Evolutionary conservation across 768 basidiomycete species (phyloP).

Genomic region (Amanita pseudoporphyria): DNA sequence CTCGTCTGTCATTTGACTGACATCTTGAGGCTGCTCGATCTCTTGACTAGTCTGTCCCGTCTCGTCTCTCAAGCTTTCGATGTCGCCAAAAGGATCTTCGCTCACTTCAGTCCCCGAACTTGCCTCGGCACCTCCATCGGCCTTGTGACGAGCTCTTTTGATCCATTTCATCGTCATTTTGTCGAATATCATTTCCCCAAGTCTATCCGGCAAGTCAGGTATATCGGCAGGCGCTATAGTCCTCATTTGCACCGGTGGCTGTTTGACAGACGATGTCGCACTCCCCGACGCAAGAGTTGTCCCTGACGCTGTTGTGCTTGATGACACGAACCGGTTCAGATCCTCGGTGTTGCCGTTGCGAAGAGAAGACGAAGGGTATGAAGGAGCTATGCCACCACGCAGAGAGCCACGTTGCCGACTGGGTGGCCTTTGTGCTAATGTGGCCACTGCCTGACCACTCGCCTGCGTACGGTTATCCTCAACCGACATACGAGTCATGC

Average conservation of each 20-base stretch:
- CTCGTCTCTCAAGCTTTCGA: conserved; percentile 77
- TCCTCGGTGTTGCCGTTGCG: conserved; percentile 54
- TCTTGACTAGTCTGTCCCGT: conserved; percentile 17
- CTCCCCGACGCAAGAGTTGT: conserved; percentile 66
- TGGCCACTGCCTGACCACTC: not conserved
- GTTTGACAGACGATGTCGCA: conserved; percentile 78
- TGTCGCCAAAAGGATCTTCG: conserved; percentile 88
- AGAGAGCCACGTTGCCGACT: not conserved
- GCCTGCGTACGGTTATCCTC: conserved; percentile 17
- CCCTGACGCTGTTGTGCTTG: conserved; percentile 65
- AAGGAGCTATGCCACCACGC: conserved; percentile 20
- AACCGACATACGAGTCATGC: conserved; percentile 26
- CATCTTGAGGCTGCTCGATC: conserved; percentile 8
- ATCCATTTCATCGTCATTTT: conserved; percentile 80
- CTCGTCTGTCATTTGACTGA: conserved; percentile 7
- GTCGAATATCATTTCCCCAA: conserved; percentile 88
- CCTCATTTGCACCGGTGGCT: conserved; percentile 66
- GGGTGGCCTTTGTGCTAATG: not conserved
- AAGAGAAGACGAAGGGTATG: conserved; percentile 43
- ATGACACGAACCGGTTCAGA: conserved; percentile 83
- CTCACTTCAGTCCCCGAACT: conserved; percentile 39
- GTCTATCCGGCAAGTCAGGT: conserved; percentile 60
- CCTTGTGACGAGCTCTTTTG: conserved; percentile 39
- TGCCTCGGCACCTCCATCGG: conserved; percentile 10
- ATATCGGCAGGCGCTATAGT: conserved; percentile 78